These are phyloP conservation scores for Sabuloglossum arenarium DNA, from an alignment of 495 filamentous ascomycete genomes.

Conservation along the genomic window DNA sequence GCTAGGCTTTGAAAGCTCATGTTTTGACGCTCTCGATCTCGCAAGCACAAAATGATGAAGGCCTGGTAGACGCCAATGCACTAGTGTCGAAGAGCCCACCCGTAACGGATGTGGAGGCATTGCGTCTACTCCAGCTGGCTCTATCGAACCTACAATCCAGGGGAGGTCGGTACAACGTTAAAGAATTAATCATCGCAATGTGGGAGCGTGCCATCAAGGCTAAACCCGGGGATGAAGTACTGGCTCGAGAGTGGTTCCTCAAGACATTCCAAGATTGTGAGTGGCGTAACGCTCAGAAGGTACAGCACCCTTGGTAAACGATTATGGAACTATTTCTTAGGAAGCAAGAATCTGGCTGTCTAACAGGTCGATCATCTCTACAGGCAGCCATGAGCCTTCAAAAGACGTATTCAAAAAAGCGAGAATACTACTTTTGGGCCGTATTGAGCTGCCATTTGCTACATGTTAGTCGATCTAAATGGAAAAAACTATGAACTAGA, in stretches of 20 bases:
- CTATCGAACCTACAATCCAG: not conserved
- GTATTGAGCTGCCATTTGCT: conserved; percentile 26
- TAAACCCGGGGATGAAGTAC: conserved; percentile 25
- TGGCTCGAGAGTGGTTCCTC: conserved; percentile 34
- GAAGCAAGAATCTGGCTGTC: not conserved
- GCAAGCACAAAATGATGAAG: conserved; percentile 2
- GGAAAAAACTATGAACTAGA: not conserved
- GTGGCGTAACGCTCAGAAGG: conserved; percentile 39
- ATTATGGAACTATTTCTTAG: not conserved
- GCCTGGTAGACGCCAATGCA: conserved; percentile 16
- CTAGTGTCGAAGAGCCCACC: conserved; percentile 27
- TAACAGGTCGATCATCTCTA: not conserved
- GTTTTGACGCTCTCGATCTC: conserved; percentile 1
- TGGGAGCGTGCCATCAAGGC: conserved; percentile 36
- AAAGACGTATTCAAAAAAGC: conserved; percentile 32
- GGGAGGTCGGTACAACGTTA: not conserved
- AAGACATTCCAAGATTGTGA: conserved; percentile 25
- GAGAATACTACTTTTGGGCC: conserved; percentile 38
- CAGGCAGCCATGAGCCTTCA: conserved; percentile 38
- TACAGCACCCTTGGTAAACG: conserved; percentile 6
- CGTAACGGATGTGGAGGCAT: conserved; percentile 25
- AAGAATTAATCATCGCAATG: conserved; percentile 17
- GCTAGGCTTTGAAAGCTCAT: conserved; percentile 4
- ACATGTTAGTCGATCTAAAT: conserved; percentile 13
- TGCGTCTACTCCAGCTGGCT: conserved; percentile 22